Conservation (phyloP, 2,329 filamentous ascomycete genomes). For the Teratosphaeria viscida region DNA sequence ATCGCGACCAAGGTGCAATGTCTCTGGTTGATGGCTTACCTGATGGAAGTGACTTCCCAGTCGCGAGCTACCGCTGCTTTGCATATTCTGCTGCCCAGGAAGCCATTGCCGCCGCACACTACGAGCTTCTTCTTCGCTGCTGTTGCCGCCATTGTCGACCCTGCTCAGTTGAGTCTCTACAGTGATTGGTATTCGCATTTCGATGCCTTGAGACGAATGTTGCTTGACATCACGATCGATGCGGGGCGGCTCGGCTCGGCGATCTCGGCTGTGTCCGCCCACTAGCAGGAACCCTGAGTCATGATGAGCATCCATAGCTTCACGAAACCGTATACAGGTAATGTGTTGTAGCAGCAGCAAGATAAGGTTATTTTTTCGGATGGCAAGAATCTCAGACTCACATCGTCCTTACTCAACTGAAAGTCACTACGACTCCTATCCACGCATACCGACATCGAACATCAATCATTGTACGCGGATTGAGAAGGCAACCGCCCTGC, state of each 20-base stretch:
- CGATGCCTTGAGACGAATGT: neutral
- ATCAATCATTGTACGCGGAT: too few species aligned
- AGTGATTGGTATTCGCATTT: too few species aligned
- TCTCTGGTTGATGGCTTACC: slow-evolving; percentile 42
- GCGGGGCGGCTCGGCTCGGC: neutral
- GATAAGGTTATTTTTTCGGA: too few species aligned
- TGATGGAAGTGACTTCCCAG: slow-evolving; percentile 88
- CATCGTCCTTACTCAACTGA: too few species aligned
- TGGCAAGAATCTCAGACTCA: too few species aligned
- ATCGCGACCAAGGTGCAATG: neutral
- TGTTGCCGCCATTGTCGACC: neutral
- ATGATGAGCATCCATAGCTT: too few species aligned
- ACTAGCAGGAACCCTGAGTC: too few species aligned
- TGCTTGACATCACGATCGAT: neutral
- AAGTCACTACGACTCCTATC: too few species aligned
- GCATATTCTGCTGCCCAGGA: slow-evolving; percentile 77
- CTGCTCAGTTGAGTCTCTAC: neutral
- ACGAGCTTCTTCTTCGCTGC: slow-evolving; percentile 59
- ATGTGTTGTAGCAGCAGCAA: too few species aligned
- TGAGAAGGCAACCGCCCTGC: too few species aligned
- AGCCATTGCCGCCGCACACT: slow-evolving; percentile 89
- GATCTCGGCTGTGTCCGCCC: neutral
- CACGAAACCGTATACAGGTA: too few species aligned
- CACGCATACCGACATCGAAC: too few species aligned
- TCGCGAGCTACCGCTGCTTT: slow-evolving; percentile 74